Base-by-base conservation (phyloP, 768 basidiomycete genomes). In the Boletus rufocinnamomeus region DNA sequence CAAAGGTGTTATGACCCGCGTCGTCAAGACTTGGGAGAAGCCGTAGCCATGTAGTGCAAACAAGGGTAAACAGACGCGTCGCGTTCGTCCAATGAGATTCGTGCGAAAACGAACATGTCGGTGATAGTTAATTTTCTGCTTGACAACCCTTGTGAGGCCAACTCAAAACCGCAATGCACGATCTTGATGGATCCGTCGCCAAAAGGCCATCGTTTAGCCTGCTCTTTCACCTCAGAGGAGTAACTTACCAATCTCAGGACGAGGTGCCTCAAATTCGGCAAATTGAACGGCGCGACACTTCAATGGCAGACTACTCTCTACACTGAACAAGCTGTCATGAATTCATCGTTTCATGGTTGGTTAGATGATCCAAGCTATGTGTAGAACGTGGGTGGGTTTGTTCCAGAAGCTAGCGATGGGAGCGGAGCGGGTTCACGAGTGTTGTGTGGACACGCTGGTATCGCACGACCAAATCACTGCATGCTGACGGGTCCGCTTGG, bases 31-130 rank as follows among this genome's bases (percentile, higher is more conserved):
- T 16, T 16, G 21, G 7, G 17, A 35, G 21, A 43, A 10, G 30
- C 19, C 17, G 27, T 37, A 44, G 53, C 48, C 11, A 44, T 53
- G 35, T 44, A 46, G 44, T 49, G 40, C 56, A 74, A 73, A 73
- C 28, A 74, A 52, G 2, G 2, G 48, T 57, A 73, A 73, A 70
- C 61, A 70, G 30, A 60, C 72, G 72, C 72, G 72, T 63, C 72
- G 72, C 72, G 73, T 56, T 57, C 23, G 21, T 45, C 63, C 63
- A 62, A 65, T 64, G 37, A 65, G 25, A 50, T 48, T 40, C 25
- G 45, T 21, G 32, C n/a, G 48, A 32, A 32, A 49, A 19, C 13
- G 13, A 21, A 11, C n/a, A 40, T 10, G 17, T 38, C 6, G 0
- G 13, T 30, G 19, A n/a, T 4, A 38, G 17, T 40, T 9, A 19